Conservation (phyloP, 2,329 filamentous ascomycete species). For the Calonectria hawksworthii region DNA sequence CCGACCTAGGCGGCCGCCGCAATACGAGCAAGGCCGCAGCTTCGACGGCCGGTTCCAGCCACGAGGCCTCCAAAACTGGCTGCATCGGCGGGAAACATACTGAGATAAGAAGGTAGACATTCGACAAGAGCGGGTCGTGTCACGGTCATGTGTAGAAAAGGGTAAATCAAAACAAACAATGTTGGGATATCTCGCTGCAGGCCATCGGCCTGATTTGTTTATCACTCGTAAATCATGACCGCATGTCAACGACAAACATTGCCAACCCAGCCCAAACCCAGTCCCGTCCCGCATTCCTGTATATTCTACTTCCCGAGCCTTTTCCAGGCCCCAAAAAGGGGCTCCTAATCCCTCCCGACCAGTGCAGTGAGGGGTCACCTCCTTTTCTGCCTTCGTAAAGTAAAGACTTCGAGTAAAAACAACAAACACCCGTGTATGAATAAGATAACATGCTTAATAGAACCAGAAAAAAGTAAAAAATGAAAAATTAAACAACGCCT, state of each 20-base stretch:
- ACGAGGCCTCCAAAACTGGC: conserved; percentile 4
- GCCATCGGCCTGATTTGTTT: conserved; percentile 40
- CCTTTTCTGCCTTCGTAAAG: conserved; percentile 34
- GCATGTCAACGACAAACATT: conserved; percentile 39
- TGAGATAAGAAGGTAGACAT: conserved; percentile 1
- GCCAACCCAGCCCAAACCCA: conserved; percentile 35
- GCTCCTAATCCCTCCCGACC: conserved; percentile 22
- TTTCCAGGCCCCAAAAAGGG: conserved; percentile 17
- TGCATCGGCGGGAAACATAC: conserved; percentile 6
- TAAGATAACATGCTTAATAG: conserved; percentile 22
- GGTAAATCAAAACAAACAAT: conserved; percentile 15
- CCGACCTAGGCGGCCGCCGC: conserved; percentile 5
- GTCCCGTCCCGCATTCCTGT: conserved; percentile 28
- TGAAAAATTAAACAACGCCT: conserved; percentile 33
- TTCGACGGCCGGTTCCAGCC: not conserved
- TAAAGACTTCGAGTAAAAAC: not conserved
- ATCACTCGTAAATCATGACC: conserved; percentile 48
- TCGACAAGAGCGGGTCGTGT: not conserved
- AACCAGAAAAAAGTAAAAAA: conserved; percentile 5
- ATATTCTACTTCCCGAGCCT: conserved; percentile 28
- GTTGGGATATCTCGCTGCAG: conserved; percentile 44
- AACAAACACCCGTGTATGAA: conserved; percentile 22
- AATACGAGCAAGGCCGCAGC: conserved; percentile 20
- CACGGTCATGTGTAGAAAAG: not conserved
- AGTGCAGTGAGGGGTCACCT: conserved; percentile 30